Base-by-base conservation (phyloP, 345 rosid genomes). In the Populus simonii region DNA sequence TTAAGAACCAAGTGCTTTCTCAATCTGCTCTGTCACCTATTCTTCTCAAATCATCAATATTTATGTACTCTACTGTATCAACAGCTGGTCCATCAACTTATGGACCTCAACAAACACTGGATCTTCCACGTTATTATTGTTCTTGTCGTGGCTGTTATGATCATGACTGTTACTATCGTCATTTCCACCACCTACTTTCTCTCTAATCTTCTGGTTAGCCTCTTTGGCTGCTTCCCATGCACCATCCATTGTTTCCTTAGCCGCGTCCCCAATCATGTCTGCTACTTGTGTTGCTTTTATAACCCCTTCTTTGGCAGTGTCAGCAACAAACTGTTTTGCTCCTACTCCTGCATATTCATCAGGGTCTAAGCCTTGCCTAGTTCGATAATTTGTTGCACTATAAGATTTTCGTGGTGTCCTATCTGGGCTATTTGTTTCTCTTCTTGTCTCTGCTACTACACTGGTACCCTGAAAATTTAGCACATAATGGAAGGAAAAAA, bases 51-150 rank as follows among this genome's bases (percentile, higher is more conserved):
- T 90, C 88, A 76, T 86, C 87, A 55, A 82, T 74, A 47, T 81
- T 86, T 62, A 89, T 85, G 76, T 88, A 86, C 74, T 89, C 89
- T 6, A 75, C 86, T 3, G 88, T 84, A 43, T 88, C 91, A 22
- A 87, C 35, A 33, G 35, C 66, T 1, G 87, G 86, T 72, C 88
- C 91, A 18, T 83, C 82, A 23, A 77, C 45, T 85, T 71, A 47
- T 76, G 74, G 27, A 84, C 74, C 75, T 88, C 89, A 35, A 45
- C 73, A 11, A 87, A 88, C 1, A 77, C 82, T 22, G 75, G 47
- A 23, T 79, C 80, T 72, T 86, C 90, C 78, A 84, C 76, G 31
- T 49, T 78, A 53, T 62, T 80, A 72, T 80, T 79, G 69, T 73
- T 63, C 22, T 78, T 76, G 36, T 77, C 77, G 18, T 71, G 66